Evolutionary conservation across 2,329 filamentous ascomycete genomes (phyloP).

Genomic region (Plectosphaerella cucumerina): DNA sequence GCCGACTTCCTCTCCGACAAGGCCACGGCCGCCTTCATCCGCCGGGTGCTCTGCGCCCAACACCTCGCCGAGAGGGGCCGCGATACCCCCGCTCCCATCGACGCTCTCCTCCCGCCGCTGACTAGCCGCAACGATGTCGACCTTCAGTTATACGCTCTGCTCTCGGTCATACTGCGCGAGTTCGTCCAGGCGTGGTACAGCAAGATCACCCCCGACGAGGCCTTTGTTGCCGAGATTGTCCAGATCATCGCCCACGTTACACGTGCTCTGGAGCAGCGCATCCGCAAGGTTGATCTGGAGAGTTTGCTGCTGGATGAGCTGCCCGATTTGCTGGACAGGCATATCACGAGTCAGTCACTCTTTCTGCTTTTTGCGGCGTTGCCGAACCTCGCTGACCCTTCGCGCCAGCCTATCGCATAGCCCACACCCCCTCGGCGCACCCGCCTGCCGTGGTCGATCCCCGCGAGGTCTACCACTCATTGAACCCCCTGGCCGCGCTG

Average conservation of each 20-base stretch:
- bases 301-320: slow-evolving; percentile 82
- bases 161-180: slow-evolving; percentile 84
- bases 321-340: slow-evolving; percentile 73
- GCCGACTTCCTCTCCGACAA: slow-evolving; percentile 65
- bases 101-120: slow-evolving; percentile 81
- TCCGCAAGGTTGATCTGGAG: slow-evolving; percentile 79
- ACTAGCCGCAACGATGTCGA: slow-evolving; percentile 95
- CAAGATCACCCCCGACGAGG: slow-evolving; percentile 85
- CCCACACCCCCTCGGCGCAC: slow-evolving; percentile 53
- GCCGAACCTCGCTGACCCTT: background rate
- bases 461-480: slow-evolving; percentile 74
- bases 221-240: slow-evolving; percentile 82
- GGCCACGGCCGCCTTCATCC: slow-evolving; percentile 76
- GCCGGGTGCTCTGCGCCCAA: slow-evolving; percentile 78
- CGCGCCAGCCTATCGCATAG: slow-evolving; percentile 65
- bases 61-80: slow-evolving; percentile 54
- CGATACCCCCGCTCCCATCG: slow-evolving; percentile 56
- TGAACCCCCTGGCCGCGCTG: slow-evolving; percentile 77
- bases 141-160: slow-evolving; percentile 85
- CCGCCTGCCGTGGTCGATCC: slow-evolving; percentile 58
- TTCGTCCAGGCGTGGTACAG: slow-evolving; percentile 92
- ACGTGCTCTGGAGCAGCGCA: slow-evolving; percentile 77
- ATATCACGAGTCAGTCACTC: slow-evolving; percentile 64
- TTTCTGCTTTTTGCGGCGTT: slow-evolving; percentile 5
- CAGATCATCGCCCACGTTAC: slow-evolving; percentile 92